Conservation (phyloP, 441 rosid species). For the Theobroma grandiflorum region DNA sequence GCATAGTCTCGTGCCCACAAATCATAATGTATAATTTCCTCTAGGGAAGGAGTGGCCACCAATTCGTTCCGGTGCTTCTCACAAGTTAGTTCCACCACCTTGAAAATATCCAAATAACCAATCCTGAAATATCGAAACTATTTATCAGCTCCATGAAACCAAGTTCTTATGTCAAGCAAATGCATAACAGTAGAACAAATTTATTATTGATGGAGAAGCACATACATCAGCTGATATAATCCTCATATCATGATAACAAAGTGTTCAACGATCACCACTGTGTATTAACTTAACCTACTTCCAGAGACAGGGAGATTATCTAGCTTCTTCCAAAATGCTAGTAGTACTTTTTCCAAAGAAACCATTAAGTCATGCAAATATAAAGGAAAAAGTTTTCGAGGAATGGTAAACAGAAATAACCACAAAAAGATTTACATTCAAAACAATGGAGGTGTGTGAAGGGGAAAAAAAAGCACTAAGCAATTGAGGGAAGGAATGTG, state of each 20-base stretch:
- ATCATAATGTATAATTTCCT: conserved; percentile 88
- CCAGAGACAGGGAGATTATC: background rate
- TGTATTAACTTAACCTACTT: background rate
- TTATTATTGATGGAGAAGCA: too few relatives aligned
- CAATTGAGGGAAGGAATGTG: too few relatives aligned
- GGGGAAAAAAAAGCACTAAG: too few relatives aligned
- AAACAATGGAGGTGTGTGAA: too few relatives aligned
- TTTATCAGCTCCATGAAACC: conserved; percentile 14
- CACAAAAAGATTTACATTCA: too few relatives aligned
- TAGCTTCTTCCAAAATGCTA: background rate
- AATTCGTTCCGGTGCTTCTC: conserved; percentile 71
- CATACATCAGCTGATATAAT: background rate
- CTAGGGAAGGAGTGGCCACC: conserved; percentile 74
- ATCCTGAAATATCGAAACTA: conserved; percentile 59
- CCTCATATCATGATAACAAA: background rate
- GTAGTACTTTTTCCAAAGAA: background rate
- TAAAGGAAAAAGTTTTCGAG: background rate
- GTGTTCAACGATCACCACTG: background rate
- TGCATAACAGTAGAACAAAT: background rate
- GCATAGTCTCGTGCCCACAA: conserved; percentile 90
- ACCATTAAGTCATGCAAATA: background rate
- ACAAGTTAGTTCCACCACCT: conserved; percentile 88
- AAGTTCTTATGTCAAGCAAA: conserved; percentile 10
- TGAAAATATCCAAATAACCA: conserved; percentile 86
- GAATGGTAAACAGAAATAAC: background rate